phyloP scores from a whole-genome alignment of 495 filamentous ascomycete species.

The Aspergillus saccharolyticus region DNA sequence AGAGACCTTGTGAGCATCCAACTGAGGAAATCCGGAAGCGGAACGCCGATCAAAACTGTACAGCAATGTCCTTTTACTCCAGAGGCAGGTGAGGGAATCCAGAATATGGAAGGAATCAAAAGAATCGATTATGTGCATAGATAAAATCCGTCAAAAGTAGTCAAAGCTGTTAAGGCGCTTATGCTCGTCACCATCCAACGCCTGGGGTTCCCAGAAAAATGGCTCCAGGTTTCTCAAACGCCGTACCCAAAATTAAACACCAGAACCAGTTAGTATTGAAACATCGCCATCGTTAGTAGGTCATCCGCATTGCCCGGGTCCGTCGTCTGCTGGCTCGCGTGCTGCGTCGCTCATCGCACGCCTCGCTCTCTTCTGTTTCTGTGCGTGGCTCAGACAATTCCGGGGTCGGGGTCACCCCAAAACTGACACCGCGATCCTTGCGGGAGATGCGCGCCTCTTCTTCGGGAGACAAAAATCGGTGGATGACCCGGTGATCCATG shows the following conservation, averaged over 20 bases:
- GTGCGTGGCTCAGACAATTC: slow-evolving; percentile 37
- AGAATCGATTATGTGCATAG: not conserved
- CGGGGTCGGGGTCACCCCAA: slow-evolving; percentile 34
- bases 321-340: slow-evolving; percentile 35
- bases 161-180: not conserved
- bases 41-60: not conserved
- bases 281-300: slow-evolving; percentile 30
- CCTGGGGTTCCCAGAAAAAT: not conserved
- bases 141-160: not conserved
- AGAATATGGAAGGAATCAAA: not conserved
- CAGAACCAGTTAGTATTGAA: slow-evolving; percentile 3
- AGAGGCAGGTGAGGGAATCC: not conserved
- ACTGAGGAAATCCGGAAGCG: not conserved
- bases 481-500: slow-evolving; percentile 65
- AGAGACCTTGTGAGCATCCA: not conserved
- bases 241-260: slow-evolving; percentile 2
- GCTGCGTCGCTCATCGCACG: slow-evolving; percentile 27
- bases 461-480: slow-evolving; percentile 62
- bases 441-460: slow-evolving; percentile 58
- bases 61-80: not conserved
- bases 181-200: not conserved
- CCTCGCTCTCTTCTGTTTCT: slow-evolving; percentile 36
- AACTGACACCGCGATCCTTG: slow-evolving; percentile 39
- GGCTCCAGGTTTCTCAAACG: not conserved
- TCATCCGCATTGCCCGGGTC: slow-evolving; percentile 35